These are phyloP conservation scores for Iris macrosiphon DNA, from an alignment of 106 monocot species.

Conservation along the genomic window DNA sequence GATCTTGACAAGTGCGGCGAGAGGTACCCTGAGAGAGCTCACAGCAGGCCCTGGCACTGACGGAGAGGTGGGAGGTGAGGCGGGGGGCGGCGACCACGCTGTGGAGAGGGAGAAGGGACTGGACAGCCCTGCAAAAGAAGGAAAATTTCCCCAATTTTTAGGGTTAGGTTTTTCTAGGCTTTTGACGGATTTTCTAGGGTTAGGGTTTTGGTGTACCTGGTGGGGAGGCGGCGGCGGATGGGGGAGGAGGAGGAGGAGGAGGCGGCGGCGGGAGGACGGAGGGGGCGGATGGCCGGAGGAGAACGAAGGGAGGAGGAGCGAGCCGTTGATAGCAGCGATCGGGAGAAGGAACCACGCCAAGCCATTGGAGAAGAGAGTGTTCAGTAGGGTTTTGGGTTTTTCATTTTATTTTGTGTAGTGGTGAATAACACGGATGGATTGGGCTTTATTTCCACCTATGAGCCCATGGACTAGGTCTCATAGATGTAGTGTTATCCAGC, in stretches of 20 bases:
- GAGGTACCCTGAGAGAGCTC: conserved; percentile 93
- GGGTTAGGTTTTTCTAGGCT: no score
- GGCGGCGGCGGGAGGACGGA: conserved; percentile 15
- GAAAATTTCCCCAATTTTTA: no score
- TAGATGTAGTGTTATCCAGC: no score
- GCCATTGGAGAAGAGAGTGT: conserved; percentile 24
- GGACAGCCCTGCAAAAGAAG: conserved; percentile 21
- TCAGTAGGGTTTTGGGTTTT: conserved; percentile 15
- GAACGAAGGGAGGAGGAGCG: conserved; percentile 39
- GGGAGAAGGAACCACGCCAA: conserved; percentile 46
- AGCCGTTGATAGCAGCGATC: conserved; percentile 37
- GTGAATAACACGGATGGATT: no score
- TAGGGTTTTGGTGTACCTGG: conserved; percentile 26
- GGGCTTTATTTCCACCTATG: no score
- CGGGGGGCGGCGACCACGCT: conserved; percentile 34
- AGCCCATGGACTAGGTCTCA: no score
- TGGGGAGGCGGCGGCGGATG: conserved; percentile 26
- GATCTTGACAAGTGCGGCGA: conserved; percentile 85
- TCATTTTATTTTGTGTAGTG: no score
- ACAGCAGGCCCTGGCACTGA: conserved; percentile 71
- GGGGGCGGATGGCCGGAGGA: conserved; percentile 11
- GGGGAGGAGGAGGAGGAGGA: conserved; percentile 14
- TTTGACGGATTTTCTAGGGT: background rate
- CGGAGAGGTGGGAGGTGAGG: conserved; percentile 65
- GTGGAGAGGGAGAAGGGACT: conserved; percentile 63